Evolutionary conservation across 1,284 basidiomycete species (phyloP).

Genomic region (Ganoderma boninense): DNA sequence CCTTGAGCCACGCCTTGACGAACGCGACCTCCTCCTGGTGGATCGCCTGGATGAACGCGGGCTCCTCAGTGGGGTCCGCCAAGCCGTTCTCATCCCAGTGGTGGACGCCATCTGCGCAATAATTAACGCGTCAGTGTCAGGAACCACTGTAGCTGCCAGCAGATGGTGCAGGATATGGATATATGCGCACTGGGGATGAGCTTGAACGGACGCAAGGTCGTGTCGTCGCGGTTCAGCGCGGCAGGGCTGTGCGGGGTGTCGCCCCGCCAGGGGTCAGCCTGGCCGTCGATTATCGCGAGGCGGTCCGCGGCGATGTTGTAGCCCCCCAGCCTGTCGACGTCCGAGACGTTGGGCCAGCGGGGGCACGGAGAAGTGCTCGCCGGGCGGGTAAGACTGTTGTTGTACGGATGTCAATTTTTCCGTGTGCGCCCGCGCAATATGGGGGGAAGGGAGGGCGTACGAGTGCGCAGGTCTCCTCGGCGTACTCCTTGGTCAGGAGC

Average conservation of each 20-base stretch:
- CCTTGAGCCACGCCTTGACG: slow-evolving; percentile 85
- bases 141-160: neutral
- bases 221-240: slow-evolving; percentile 65
- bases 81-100: slow-evolving; percentile 93
- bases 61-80: slow-evolving; percentile 69
- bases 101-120: slow-evolving; percentile 82
- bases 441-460: slow-evolving; percentile 72
- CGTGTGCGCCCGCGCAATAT: no score
- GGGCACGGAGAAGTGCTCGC: slow-evolving; percentile 81
- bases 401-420: no score
- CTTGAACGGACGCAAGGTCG: slow-evolving; percentile 83
- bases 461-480: slow-evolving; percentile 81
- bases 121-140: slow-evolving; percentile 9
- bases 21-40: slow-evolving; percentile 87
- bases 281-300: slow-evolving; percentile 88
- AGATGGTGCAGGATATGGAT: no score
- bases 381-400: slow-evolving; percentile 80
- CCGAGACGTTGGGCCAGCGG: slow-evolving; percentile 75
- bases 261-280: slow-evolving; percentile 92
- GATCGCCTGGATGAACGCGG: slow-evolving; percentile 78
- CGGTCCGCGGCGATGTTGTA: slow-evolving; percentile 80
- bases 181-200: slow-evolving; percentile 89
- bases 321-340: slow-evolving; percentile 82
- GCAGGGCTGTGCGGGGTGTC: slow-evolving; percentile 87
- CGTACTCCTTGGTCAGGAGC: slow-evolving; percentile 78